Base-by-base conservation (phyloP, 768 basidiomycete genomes). In the Xanthoconium stramineum region DNA sequence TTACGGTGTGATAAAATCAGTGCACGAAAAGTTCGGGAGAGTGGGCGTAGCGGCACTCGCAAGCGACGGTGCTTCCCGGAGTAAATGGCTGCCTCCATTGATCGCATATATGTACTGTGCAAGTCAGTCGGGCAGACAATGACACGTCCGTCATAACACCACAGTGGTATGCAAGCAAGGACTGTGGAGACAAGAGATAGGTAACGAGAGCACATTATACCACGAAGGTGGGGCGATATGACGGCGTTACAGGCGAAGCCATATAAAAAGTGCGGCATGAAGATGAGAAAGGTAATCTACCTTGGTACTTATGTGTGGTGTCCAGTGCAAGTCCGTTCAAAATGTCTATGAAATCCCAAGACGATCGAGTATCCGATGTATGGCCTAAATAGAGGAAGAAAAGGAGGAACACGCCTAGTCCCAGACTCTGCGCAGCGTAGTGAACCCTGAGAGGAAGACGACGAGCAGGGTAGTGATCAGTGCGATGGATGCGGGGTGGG, bases 401-500 rank as follows among this genome's bases (percentile, higher is more conserved):
- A 52, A 20, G 24, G 20, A 56, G 33, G 36, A 45, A 14, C 15
- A 42, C 28, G 53, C 40, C 58, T 61, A 71, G 58, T 69, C 63
- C 64, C 59, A 61, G 54, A 62, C 61, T 56, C 70, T 66, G 56
- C 70, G 72, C 19, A 72, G 56, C 1, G 72, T 73, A 5, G 70
- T 69, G 58, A 73, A 73, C 28, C 70, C 70, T 12, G 72, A 72
- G 33, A 72, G 63, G 52, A 72, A 68, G 13, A 72, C 56, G 32
- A 72, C 49, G 12, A 72, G 46, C 11, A 72, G 37, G 29, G 72
- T 72, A 9, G 70, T 72, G 43, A 72, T 2, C 37, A 73, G 66
- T 19, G 71, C 72, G 35, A 73, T 58, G 29, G 71, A 68, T 5
- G 70, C 70, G 2, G 70, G 72, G 20, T 72, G 66, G 24, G 72